Evolutionary conservation across 2,329 filamentous ascomycete genomes (phyloP).

Genomic region (Aspergillus alliaceus): DNA sequence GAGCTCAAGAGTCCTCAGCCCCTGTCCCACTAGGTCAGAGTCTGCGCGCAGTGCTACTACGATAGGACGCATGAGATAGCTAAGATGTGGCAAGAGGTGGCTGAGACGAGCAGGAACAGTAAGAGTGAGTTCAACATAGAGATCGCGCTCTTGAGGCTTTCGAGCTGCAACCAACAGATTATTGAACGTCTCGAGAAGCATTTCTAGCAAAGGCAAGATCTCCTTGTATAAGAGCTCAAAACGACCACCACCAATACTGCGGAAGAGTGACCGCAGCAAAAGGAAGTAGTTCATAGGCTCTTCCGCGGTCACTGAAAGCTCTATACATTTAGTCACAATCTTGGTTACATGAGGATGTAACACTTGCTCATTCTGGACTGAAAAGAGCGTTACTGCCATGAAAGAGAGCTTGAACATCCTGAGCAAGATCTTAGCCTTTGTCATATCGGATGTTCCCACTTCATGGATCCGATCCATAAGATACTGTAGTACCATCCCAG

Average conservation of each 20-base stretch:
- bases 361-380: conserved; percentile 90
- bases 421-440: conserved; percentile 87
- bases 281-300: conserved; percentile 99
- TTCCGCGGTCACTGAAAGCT: conserved; percentile 90
- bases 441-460: conserved; percentile 86
- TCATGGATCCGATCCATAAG: conserved; percentile 96
- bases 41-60: conserved; percentile 93
- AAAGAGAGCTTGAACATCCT: conserved; percentile 97
- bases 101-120: conserved; percentile 93
- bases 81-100: conserved; percentile 91
- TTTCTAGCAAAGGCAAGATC: conserved; percentile 91
- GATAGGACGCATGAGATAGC: conserved; percentile 93
- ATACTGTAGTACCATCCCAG: conserved; percentile 95
- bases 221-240: conserved; percentile 99
- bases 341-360: conserved; percentile 93
- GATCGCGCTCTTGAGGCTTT: conserved; percentile 84
- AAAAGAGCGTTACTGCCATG: conserved; percentile 98
- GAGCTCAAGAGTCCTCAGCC: conserved; percentile 86
- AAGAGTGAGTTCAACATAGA: conserved; percentile 95
- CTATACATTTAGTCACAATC: conserved; percentile 95
- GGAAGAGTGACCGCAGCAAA: conserved; percentile 84
- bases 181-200: conserved; percentile 96
- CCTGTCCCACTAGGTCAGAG: conserved; percentile 91
- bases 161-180: conserved; percentile 87
- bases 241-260: conserved; percentile 93